These are phyloP conservation scores for Aspergillus baeticus DNA, from an alignment of 495 filamentous ascomycete genomes.

Conservation along the genomic window DNA sequence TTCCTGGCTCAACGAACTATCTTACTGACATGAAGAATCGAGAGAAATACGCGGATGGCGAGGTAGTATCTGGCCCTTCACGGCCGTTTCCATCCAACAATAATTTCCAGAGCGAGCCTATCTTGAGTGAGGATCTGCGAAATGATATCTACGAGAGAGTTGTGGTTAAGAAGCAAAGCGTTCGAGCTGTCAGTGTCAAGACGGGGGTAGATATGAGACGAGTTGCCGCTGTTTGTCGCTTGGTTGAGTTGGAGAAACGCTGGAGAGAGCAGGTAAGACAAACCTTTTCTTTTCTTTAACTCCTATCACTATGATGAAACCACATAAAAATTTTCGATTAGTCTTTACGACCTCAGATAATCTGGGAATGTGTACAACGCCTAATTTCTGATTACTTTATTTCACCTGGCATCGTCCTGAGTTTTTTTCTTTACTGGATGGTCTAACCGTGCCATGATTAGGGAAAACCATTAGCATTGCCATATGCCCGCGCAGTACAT, in stretches of 20 bases:
- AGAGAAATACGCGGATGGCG: constrained; percentile 14
- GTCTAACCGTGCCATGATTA: constrained; percentile 35
- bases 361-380: constrained; percentile 67
- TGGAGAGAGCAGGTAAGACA: constrained; percentile 67
- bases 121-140: constrained; percentile 74
- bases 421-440: neutral
- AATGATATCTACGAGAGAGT: constrained; percentile 73
- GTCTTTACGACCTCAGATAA: constrained; percentile 87
- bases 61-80: constrained; percentile 7
- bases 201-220: constrained; percentile 79
- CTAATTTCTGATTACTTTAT: constrained; percentile 30
- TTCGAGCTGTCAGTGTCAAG: constrained; percentile 76
- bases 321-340: constrained; percentile 84
- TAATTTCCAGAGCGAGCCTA: constrained; percentile 66
- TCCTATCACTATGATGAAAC: constrained; percentile 58
- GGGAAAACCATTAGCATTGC: constrained; percentile 73
- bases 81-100: constrained; percentile 74
- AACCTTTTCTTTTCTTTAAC: constrained; percentile 28
- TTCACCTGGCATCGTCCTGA: neutral
- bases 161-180: constrained; percentile 58
- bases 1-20: constrained; percentile 65
- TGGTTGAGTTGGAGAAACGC: constrained; percentile 83
- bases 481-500: constrained; percentile 73
- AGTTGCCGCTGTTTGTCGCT: constrained; percentile 82
- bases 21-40: constrained; percentile 43